These are phyloP conservation scores for Hibiscus tridactylites DNA, from an alignment of 345 rosid species.

Conservation along the genomic window DNA sequence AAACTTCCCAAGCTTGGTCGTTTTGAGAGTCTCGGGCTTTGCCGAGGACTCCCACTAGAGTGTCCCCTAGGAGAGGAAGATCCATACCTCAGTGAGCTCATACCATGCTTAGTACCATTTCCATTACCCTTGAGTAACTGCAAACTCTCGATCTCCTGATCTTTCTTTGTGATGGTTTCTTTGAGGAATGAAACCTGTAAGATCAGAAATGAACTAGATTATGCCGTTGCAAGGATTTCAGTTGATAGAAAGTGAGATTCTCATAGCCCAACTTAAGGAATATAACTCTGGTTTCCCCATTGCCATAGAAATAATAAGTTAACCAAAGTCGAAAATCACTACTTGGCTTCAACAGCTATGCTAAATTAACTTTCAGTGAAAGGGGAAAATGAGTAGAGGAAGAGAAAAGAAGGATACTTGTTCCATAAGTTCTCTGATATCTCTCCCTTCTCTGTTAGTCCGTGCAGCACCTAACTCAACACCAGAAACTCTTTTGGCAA, in stretches of 20 bases:
- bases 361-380: background rate
- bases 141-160: conserved; percentile 66
- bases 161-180: conserved; percentile 65
- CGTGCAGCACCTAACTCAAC: conserved; percentile 94
- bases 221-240: background rate
- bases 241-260: background rate
- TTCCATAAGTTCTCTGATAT: conserved; percentile 83
- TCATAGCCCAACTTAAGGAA: background rate
- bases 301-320: background rate
- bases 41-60: conserved; percentile 45
- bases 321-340: background rate
- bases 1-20: conserved; percentile 31
- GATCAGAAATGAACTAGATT: conserved; percentile 3
- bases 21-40: conserved; percentile 20
- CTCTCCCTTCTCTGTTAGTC: conserved; percentile 88
- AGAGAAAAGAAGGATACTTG: conserved; percentile 40
- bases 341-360: background rate
- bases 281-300: background rate
- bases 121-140: conserved; percentile 41
- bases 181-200: conserved; percentile 65
- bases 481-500: conserved; percentile 97
- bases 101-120: conserved; percentile 40
- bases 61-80: conserved; percentile 63
- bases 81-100: conserved; percentile 36
- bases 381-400: background rate